Evolutionary conservation across 495 filamentous ascomycete species (phyloP).

Genomic region (Neurospora sp.): DNA sequence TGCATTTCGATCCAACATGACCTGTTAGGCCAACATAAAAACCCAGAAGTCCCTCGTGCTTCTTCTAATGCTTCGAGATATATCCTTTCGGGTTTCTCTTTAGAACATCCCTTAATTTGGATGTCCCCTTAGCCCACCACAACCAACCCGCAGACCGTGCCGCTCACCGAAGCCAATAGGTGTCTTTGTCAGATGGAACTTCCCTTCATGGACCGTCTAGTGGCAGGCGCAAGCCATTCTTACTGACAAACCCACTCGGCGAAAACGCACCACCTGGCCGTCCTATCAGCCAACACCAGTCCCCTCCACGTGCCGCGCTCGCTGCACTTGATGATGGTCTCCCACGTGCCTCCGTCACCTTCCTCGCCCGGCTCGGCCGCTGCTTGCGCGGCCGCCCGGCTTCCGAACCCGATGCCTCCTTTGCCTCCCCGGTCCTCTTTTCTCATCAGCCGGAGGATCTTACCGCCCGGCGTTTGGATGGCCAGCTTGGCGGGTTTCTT

Average conservation of each 20-base stretch:
- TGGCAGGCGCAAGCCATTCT: conserved; percentile 5
- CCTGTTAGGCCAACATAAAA: not conserved
- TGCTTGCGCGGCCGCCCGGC: conserved; percentile 32
- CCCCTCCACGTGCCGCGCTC: conserved; percentile 88
- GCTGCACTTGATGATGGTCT: conserved; percentile 94
- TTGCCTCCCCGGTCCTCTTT: conserved; percentile 63
- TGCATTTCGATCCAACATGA: not conserved
- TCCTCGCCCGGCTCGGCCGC: conserved; percentile 40
- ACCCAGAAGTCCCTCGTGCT: not conserved
- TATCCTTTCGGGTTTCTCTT: not conserved
- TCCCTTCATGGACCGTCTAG: not conserved
- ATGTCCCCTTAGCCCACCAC: not conserved
- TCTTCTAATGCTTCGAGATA: not conserved
- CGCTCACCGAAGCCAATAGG: too few species aligned
- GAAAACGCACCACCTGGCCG: conserved; percentile 96
- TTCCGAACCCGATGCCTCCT: conserved; percentile 18
- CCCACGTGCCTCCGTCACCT: conserved; percentile 79
- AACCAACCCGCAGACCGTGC: not conserved
- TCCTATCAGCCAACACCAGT: conserved; percentile 87
- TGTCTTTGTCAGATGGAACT: too few species aligned
- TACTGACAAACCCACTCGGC: conserved; percentile 73
- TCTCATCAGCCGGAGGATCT: conserved; percentile 80
- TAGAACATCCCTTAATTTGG: not conserved
- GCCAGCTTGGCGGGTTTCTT: conserved; percentile 92
- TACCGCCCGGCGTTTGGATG: conserved; percentile 90